phyloP scores from a whole-genome alignment of 192 early-diverging fungal genomes.

The Chytriomyces hyalinus region DNA sequence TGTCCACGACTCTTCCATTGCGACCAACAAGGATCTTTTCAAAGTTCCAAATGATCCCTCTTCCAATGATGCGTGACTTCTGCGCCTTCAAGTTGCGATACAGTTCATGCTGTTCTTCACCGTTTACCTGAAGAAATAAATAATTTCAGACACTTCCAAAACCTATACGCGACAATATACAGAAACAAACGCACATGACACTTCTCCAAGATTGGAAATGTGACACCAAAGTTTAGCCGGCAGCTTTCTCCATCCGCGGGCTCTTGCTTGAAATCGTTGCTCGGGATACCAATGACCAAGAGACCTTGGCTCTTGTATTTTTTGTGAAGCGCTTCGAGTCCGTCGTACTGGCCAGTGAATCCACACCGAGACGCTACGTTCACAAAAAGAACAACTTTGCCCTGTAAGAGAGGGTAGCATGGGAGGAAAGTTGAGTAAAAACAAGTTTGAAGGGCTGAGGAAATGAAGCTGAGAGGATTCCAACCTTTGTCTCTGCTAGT shows the following conservation, averaged over 20 bases:
- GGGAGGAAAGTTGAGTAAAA: not conserved
- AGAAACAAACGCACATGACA: conserved; percentile 62
- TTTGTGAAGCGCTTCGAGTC: conserved; percentile 51
- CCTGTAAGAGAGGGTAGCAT: conserved; percentile 25
- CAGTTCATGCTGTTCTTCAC: conserved; percentile 49
- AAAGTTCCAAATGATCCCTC: conserved; percentile 55
- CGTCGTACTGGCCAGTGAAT: conserved; percentile 71
- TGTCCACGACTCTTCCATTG: conserved; percentile 44
- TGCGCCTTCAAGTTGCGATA: conserved; percentile 47
- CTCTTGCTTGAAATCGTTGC: conserved; percentile 77
- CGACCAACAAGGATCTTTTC: conserved; percentile 54
- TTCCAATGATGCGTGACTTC: conserved; percentile 39
- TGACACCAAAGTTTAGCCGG: conserved; percentile 74
- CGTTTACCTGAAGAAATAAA: conserved; percentile 45
- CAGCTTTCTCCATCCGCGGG: conserved; percentile 54
- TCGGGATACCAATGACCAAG: conserved; percentile 86
- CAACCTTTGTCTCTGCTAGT: not conserved
- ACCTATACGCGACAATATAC: too few species aligned
- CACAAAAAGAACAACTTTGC: conserved; percentile 83
- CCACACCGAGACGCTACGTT: conserved; percentile 93
- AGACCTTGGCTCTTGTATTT: conserved; percentile 69
- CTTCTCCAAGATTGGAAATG: conserved; percentile 87
- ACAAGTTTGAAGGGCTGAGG: not conserved
- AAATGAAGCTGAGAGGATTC: not conserved
- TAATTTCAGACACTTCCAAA: not conserved